These are phyloP conservation scores for Russula emetica DNA, from an alignment of 768 basidiomycete genomes.

Conservation along the genomic window DNA sequence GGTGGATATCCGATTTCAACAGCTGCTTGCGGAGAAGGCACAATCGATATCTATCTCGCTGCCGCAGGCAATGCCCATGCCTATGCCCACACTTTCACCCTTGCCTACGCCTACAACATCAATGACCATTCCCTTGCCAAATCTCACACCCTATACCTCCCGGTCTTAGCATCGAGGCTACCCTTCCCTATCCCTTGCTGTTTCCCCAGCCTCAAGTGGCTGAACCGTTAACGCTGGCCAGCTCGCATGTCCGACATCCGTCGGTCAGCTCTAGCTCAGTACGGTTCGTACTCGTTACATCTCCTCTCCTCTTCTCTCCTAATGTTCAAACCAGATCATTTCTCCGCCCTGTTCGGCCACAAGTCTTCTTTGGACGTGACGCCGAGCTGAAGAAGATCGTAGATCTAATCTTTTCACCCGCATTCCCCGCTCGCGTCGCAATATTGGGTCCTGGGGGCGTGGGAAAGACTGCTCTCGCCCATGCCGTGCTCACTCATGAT, in stretches of 20 bases:
- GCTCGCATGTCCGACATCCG: neutral
- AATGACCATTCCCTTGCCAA: neutral
- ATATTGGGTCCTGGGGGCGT: conserved; percentile 37
- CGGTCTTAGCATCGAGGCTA: neutral
- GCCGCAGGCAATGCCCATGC: neutral
- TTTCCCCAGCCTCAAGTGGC: neutral
- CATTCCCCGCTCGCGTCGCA: conserved; percentile 17
- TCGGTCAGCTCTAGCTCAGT: neutral
- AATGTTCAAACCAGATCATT: conserved; percentile 6
- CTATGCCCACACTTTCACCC: neutral
- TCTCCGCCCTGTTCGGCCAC: conserved; percentile 9
- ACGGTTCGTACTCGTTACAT: conserved; percentile 1
- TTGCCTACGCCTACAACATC: neutral
- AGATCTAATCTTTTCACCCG: conserved; percentile 1
- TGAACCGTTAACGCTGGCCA: neutral
- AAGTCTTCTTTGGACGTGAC: conserved; percentile 25
- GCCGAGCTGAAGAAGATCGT: conserved; percentile 17
- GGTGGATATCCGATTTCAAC: conserved; percentile 17
- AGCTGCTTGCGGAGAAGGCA: conserved; percentile 10
- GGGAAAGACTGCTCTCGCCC: conserved; percentile 40
- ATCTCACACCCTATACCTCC: neutral
- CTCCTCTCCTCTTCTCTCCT: neutral
- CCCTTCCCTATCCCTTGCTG: neutral
- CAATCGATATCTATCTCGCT: neutral
- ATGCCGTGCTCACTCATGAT: conserved; percentile 34